A percentile compares a stretch with the other conserved stretches of the same genome.
phyloP scores from a whole-genome alignment of 176 grass and related monocot species.

The Rhynchospora pubera region DNA sequence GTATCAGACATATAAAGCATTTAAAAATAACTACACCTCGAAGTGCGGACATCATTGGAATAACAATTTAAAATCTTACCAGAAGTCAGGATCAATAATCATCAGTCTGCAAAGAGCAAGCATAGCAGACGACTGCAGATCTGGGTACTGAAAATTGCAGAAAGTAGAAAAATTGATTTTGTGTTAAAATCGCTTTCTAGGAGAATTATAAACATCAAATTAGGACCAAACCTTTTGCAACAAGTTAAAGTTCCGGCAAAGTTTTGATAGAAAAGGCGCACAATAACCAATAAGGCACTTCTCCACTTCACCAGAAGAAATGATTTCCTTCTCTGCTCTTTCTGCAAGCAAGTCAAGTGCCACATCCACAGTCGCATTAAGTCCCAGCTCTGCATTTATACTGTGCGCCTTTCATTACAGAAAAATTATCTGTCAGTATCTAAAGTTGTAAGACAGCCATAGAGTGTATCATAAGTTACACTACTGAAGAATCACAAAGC shows the following conservation, averaged over 20 bases:
- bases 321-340: slow-evolving; percentile 80
- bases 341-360: slow-evolving; percentile 75
- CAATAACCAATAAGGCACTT: slow-evolving; percentile 77
- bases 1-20: background rate
- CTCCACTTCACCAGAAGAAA: slow-evolving; percentile 46
- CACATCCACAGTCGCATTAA: slow-evolving; percentile 58
- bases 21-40: background rate
- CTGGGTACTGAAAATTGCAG: slow-evolving; percentile 56
- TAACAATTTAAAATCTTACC: slow-evolving; percentile 37
- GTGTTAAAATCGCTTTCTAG: background rate
- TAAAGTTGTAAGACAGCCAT: background rate
- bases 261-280: slow-evolving; percentile 73
- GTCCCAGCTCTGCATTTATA: slow-evolving; percentile 95
- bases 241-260: slow-evolving; percentile 68
- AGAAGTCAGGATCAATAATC: slow-evolving; percentile 85
- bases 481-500: background rate
- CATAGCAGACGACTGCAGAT: slow-evolving; percentile 79
- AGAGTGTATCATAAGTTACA: background rate
- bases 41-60: background rate
- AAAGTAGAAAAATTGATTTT: background rate
- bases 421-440: slow-evolving; percentile 19
- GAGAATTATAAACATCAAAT: background rate
- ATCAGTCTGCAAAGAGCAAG: slow-evolving; percentile 92
- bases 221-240: slow-evolving; percentile 62
- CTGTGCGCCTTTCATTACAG: slow-evolving; percentile 31